A percentile compares a stretch with the other conserved stretches of the same genome.
phyloP scores from a whole-genome alignment of 208 protist species.

The Crithidia thermophila region DNA sequence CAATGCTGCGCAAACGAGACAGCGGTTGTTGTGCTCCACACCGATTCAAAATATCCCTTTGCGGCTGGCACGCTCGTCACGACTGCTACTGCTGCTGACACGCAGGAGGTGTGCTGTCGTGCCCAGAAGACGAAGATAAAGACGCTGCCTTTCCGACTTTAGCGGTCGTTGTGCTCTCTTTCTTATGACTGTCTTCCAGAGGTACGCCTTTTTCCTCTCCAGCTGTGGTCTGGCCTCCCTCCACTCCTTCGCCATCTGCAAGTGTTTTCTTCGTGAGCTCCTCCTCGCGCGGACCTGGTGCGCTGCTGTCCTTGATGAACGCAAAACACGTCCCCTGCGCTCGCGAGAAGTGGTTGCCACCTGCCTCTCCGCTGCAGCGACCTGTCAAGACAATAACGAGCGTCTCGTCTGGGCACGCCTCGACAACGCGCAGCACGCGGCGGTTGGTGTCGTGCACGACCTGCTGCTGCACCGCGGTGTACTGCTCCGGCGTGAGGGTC shows the following conservation, averaged over 20 bases:
- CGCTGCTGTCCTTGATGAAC: slow-evolving; percentile 76
- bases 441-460: slow-evolving; percentile 59
- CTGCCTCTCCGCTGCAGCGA: slow-evolving; percentile 34
- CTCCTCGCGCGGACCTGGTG: slow-evolving; percentile 36
- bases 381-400: slow-evolving; percentile 63
- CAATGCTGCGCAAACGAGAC: too few species aligned
- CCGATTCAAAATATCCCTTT: too few species aligned
- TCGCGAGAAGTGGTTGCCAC: slow-evolving; percentile 48
- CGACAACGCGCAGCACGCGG: slow-evolving; percentile 73
- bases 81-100: slow-evolving; percentile 51
- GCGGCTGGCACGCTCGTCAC: not conserved
- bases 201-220: not conserved
- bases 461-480: slow-evolving; percentile 42
- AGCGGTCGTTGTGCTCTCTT: not conserved
- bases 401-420: slow-evolving; percentile 69
- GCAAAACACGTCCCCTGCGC: slow-evolving; percentile 71
- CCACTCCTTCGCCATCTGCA: not conserved
- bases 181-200: not conserved
- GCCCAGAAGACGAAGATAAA: not conserved
- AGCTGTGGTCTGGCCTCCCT: not conserved
- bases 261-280: slow-evolving; percentile 13
- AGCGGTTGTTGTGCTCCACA: too few species aligned
- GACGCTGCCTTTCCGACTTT: not conserved
- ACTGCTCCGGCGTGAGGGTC: not conserved
- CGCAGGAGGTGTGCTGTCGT: slow-evolving; percentile 22